Base-by-base conservation (phyloP, 2,329 filamentous ascomycete species). In the Colletotrichum noveboracense region DNA sequence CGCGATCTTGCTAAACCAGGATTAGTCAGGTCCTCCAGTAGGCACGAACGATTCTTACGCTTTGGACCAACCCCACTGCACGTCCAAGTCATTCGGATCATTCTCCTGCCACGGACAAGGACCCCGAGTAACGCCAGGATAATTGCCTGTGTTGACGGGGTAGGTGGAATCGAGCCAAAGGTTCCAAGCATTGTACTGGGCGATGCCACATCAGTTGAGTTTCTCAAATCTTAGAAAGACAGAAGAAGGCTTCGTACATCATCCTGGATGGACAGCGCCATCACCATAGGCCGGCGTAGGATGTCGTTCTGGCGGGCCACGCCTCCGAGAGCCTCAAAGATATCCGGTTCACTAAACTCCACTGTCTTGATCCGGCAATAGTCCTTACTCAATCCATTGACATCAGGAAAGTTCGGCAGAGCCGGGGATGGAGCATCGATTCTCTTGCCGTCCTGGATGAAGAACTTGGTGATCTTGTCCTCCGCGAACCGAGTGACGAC, bases 401-500 rank as follows among this genome's bases (percentile, higher is more conserved):
- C 10, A 13, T 66, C 26, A 3, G 70, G n/a, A 4, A 76, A 43
- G n/a, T 38, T 58, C 1, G 66, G 24, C 0, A 21, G 13, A 5
- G 48, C 34, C 4, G 58, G 36, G 85, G 64, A 88, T 32, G 82
- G 82, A 71, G 83, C 83, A 75, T 89, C 85, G 78, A 92, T 90
- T 68, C 89, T 86, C 65, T 86, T 85, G 77, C 89, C 90, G 82
- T 89, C 84, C 83, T 94, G 92, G 60, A 93, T 86, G 81, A 93
- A 93, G 83, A 91, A 88, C 78, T 91, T 90, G 77, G 87, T 87
- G 82, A 93, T 90, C 78, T 89, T 85, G 55, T 82, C 83, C n/a
- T 76, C 80, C 34, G 77, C 74, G 66, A 93, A 93, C 78, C 91
- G 91, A 5, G 91, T 93, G 55, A 93, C 89, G 5, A 94, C 91